Evolutionary conservation across 257 asterid species (phyloP).

Genomic region (Fraxinus cuspidata): DNA sequence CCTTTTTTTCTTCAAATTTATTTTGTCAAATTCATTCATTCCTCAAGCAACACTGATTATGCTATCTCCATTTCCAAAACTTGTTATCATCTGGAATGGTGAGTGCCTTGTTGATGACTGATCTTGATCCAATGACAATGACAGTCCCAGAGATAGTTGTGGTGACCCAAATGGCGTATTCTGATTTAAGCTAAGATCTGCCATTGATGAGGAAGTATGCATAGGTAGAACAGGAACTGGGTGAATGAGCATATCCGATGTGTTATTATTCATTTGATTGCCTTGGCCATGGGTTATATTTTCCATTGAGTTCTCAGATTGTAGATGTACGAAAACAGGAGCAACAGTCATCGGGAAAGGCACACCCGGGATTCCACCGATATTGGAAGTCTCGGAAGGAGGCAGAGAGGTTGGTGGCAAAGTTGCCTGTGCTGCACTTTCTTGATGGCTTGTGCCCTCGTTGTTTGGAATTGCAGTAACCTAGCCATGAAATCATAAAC

Average conservation of each 20-base stretch:
- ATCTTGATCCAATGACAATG: slow-evolving; percentile 52
- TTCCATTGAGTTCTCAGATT: slow-evolving; percentile 45
- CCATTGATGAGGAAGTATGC: slow-evolving; percentile 35
- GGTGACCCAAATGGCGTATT: slow-evolving; percentile 39
- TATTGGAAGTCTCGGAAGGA: slow-evolving; percentile 30
- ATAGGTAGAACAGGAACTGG: slow-evolving; percentile 32
- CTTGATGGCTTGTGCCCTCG: slow-evolving; percentile 42
- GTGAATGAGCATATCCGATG: slow-evolving; percentile 35
- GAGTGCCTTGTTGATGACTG: slow-evolving; percentile 43
- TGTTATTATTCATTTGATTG: slow-evolving; percentile 25
- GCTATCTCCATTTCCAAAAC: slow-evolving; percentile 49
- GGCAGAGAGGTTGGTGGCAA: slow-evolving; percentile 31
- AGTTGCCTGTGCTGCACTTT: slow-evolving; percentile 21
- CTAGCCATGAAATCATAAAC: slow-evolving; percentile 34
- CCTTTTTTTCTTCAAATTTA: slow-evolving; percentile 13
- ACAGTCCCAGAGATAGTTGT: slow-evolving; percentile 56
- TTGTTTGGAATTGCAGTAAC: slow-evolving; percentile 55
- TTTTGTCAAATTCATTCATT: background rate
- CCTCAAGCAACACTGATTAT: slow-evolving; percentile 51
- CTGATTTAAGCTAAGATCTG: slow-evolving; percentile 48
- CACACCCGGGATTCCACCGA: slow-evolving; percentile 46
- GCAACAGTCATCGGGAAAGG: slow-evolving; percentile 46
- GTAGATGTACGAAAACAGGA: slow-evolving; percentile 52
- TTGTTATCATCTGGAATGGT: slow-evolving; percentile 26
- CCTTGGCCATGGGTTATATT: slow-evolving; percentile 25